Conservation (phyloP, 495 filamentous ascomycete species). For the Daldinia decipiens region DNA sequence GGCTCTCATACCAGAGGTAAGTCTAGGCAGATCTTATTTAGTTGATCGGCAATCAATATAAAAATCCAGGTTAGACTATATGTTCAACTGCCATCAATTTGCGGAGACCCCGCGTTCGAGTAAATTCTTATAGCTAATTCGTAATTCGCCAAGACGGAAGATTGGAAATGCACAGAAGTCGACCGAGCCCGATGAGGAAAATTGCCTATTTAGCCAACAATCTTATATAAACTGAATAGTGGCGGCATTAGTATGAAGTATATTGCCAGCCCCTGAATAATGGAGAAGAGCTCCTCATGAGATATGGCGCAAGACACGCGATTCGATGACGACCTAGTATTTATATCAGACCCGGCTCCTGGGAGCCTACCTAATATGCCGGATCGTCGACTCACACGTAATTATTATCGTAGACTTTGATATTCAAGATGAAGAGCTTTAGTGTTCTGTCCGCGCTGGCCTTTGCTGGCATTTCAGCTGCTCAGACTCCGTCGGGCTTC, state of each 20-base stretch:
- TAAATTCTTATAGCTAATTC: conserved; percentile 31
- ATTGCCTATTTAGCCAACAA: conserved; percentile 41
- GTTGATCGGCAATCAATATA: conserved; percentile 3
- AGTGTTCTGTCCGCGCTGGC: conserved; percentile 39
- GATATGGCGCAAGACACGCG: conserved; percentile 27
- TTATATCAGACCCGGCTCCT: conserved; percentile 31
- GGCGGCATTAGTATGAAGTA: conserved; percentile 25
- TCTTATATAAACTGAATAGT: conserved; percentile 33
- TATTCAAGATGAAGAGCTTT: conserved; percentile 41
- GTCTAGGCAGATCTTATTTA: background rate
- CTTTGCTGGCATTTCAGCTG: conserved; percentile 40
- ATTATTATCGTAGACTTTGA: background rate
- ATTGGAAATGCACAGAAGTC: conserved; percentile 24
- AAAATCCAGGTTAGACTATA: conserved; percentile 3
- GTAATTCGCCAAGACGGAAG: conserved; percentile 47
- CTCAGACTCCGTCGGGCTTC: conserved; percentile 59
- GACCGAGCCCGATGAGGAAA: conserved; percentile 41
- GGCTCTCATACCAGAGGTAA: background rate
- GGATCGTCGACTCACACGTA: conserved; percentile 3
- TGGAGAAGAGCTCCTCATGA: conserved; percentile 27
- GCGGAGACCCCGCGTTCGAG: conserved; percentile 36
- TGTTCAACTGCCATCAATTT: conserved; percentile 37
- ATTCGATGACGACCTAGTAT: conserved; percentile 19
- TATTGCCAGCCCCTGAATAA: conserved; percentile 30
- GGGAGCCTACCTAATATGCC: background rate